Percentiles rank a stretch among this genome's conserved stretches.
phyloP scores from a whole-genome alignment of 805 yeast species.

The Hagleromyces aurorensis region DNA sequence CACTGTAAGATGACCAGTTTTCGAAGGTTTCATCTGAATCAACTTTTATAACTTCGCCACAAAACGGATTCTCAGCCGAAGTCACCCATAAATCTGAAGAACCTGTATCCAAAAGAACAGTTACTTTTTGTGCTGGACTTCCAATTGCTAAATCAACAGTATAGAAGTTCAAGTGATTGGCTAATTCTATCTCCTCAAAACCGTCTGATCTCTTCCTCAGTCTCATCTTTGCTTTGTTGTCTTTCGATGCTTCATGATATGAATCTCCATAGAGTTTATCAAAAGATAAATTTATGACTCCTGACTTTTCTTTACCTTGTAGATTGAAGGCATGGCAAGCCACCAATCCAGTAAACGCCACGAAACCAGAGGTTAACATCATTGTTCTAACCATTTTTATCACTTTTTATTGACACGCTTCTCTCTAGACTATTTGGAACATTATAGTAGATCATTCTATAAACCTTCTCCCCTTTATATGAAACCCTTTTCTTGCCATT shows the following conservation, averaged over 20 bases:
- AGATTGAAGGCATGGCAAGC: too few species aligned
- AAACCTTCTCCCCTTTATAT: too few species aligned
- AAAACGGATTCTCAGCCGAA: conserved; percentile 40
- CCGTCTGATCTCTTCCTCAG: conserved; percentile 12
- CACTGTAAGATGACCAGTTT: too few species aligned
- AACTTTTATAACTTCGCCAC: conserved; percentile 15
- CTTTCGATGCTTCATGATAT: conserved; percentile 10
- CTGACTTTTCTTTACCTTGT: too few species aligned
- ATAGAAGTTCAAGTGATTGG: conserved; percentile 36
- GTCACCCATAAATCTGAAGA: conserved; percentile 59
- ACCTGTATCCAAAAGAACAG: conserved; percentile 65
- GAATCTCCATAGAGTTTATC: conserved; percentile 20
- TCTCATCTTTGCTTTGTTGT: conserved; percentile 4
- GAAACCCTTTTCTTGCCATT: too few species aligned
- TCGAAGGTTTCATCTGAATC: too few species aligned
- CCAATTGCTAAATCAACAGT: conserved; percentile 45
- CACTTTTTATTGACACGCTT: too few species aligned
- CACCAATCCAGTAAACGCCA: too few species aligned
- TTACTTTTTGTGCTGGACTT: conserved; percentile 46
- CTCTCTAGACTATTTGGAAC: too few species aligned
- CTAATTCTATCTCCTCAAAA: conserved; percentile 15
- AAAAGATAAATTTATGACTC: conserved; percentile 17
- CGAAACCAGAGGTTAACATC: too few species aligned
- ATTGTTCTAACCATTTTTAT: too few species aligned
- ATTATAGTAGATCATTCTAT: too few species aligned